phyloP scores from a whole-genome alignment of 169 alveolate genomes.

The Fabrea salina region DNA sequence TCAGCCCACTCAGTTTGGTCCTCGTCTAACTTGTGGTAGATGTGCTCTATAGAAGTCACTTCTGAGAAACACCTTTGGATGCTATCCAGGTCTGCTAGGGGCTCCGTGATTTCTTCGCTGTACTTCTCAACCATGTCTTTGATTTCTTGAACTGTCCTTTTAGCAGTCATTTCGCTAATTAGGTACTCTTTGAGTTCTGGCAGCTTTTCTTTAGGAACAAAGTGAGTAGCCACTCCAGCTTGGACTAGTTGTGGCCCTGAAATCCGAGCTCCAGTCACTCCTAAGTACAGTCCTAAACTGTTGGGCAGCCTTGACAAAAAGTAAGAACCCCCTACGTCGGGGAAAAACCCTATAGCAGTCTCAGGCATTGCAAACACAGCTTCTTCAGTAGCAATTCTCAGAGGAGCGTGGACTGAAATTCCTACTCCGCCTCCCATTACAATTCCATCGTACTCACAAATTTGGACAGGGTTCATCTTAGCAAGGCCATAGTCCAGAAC shows the following conservation, averaged over 20 bases:
- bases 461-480: conserved; percentile 62
- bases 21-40: neutral
- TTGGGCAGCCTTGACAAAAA: conserved; percentile 76
- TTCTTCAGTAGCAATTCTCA: conserved; percentile 83
- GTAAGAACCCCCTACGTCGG: conserved; percentile 87
- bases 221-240: conserved; percentile 84
- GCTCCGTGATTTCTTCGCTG: conserved; percentile 34
- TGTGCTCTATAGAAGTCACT: conserved; percentile 42
- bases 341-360: conserved; percentile 84
- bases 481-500: conserved; percentile 65
- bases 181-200: conserved; percentile 40
- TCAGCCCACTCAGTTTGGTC: conserved; percentile 44
- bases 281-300: conserved; percentile 75
- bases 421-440: conserved; percentile 94
- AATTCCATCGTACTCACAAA: conserved; percentile 77
- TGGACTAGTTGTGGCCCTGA: conserved; percentile 69
- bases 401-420: conserved; percentile 78
- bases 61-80: conserved; percentile 45
- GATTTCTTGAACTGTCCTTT: conserved; percentile 39
- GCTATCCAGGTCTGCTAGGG: conserved; percentile 30
- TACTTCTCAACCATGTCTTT: conserved; percentile 45
- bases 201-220: conserved; percentile 50
- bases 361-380: conserved; percentile 91
- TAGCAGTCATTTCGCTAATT: conserved; percentile 9
- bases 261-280: conserved; percentile 81